phyloP scores from a whole-genome alignment of 2,329 filamentous ascomycete species.

The Fonsecaea multimorphosa region DNA sequence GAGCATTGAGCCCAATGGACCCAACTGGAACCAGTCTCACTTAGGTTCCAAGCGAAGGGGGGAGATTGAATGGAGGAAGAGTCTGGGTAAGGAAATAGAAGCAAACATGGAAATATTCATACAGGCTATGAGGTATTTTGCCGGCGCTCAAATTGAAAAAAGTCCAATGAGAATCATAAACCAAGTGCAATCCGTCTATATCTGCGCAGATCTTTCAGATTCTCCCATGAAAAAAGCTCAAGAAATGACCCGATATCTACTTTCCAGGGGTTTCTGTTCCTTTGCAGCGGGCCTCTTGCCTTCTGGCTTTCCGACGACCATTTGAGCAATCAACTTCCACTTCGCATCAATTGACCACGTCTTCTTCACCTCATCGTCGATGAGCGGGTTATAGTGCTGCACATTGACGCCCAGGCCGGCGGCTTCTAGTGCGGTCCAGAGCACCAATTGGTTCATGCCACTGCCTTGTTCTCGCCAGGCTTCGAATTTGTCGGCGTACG shows the following conservation, averaged over 20 bases:
- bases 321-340: conserved; percentile 81
- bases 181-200: neutral
- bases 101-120: neutral
- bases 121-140: neutral
- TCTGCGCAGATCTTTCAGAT: neutral
- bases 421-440: conserved; percentile 82
- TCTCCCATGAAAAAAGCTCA: neutral
- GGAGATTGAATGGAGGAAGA: neutral
- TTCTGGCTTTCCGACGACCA: conserved; percentile 71
- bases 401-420: conserved; percentile 86
- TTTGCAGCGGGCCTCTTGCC: conserved; percentile 22
- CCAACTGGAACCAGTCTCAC: too few relatives aligned
- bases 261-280: conserved; percentile 18
- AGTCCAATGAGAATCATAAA: neutral
- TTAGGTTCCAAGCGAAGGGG: too few relatives aligned
- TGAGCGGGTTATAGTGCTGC: conserved; percentile 90
- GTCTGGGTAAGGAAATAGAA: neutral
- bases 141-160: neutral
- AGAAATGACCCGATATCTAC: neutral
- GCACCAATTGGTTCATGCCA: conserved; percentile 69
- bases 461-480: conserved; percentile 75
- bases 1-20: too few relatives aligned
- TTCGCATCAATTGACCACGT: conserved; percentile 72
- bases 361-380: conserved; percentile 72
- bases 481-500: conserved; percentile 80